phyloP scores from a whole-genome alignment of 805 yeast genomes.

The Blastobotrys attinorum region DNA sequence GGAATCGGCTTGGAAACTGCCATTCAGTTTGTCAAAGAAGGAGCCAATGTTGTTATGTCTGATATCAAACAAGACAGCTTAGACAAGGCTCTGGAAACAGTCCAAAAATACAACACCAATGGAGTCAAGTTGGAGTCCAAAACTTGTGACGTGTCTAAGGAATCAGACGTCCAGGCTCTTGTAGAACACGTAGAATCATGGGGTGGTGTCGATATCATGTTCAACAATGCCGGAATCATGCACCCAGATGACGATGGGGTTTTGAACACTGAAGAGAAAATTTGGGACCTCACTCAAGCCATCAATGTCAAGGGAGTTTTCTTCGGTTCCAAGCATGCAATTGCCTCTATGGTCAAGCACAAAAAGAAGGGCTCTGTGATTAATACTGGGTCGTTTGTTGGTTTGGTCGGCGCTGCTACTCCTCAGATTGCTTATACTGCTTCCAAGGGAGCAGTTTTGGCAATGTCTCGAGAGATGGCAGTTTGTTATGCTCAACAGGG shows the following conservation, averaged over 20 bases:
- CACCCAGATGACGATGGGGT: slow-evolving; percentile 27
- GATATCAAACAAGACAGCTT: slow-evolving; percentile 44
- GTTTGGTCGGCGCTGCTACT: slow-evolving; percentile 32
- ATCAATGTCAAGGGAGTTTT: slow-evolving; percentile 33
- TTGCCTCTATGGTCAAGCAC: slow-evolving; percentile 25
- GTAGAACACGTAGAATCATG: slow-evolving; percentile 51
- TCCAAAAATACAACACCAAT: slow-evolving; percentile 63
- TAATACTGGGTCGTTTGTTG: slow-evolving; percentile 34
- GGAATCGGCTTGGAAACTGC: slow-evolving; percentile 42
- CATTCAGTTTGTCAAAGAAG: slow-evolving; percentile 69
- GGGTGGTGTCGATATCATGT: slow-evolving; percentile 74
- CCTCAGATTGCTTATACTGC: slow-evolving; percentile 34
- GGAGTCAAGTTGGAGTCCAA: slow-evolving; percentile 48
- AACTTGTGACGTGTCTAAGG: slow-evolving; percentile 28
- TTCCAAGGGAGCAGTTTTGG: slow-evolving; percentile 33
- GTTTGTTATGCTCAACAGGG: slow-evolving; percentile 53
- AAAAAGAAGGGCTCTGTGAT: slow-evolving; percentile 28
- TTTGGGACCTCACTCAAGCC: slow-evolving; percentile 31
- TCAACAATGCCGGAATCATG: slow-evolving; percentile 84
- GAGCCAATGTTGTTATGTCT: slow-evolving; percentile 82
- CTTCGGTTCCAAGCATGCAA: slow-evolving; percentile 31
- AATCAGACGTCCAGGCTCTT: slow-evolving; percentile 26
- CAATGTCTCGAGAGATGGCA: slow-evolving; percentile 38
- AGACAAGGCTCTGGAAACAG: slow-evolving; percentile 58
- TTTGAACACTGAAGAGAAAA: slow-evolving; percentile 27